Evolutionary conservation across 2,329 filamentous ascomycete genomes (phyloP).

Genomic region (Aspergillus carbonarius): DNA sequence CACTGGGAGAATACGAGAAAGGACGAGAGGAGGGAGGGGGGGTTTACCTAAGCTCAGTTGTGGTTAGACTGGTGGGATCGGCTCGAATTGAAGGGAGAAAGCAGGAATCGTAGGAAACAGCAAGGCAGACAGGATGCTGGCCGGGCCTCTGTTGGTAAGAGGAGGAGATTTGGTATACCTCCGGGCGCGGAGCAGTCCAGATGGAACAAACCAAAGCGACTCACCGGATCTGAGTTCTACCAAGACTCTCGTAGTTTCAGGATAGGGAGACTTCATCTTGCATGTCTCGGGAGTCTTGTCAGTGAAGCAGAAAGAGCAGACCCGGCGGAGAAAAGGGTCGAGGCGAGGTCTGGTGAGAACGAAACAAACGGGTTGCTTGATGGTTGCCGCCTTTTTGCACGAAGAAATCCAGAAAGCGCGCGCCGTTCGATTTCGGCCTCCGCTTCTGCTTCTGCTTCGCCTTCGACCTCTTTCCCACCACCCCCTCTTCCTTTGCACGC

Average conservation of each 20-base stretch:
- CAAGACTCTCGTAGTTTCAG: not conserved
- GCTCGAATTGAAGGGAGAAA: not conserved
- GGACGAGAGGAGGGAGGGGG: not conserved
- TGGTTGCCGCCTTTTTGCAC: not conserved
- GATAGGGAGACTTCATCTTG: not conserved
- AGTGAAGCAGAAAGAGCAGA: not conserved
- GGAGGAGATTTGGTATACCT: not conserved
- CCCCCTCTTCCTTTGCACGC: not conserved
- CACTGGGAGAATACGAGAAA: not conserved
- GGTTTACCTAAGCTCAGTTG: not conserved
- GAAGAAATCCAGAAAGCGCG: not conserved
- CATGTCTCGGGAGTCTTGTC: not conserved
- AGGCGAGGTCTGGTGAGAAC: not conserved
- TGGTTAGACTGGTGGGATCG: not conserved
- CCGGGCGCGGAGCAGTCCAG: not conserved
- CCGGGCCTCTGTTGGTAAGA: not conserved
- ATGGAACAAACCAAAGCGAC: not conserved
- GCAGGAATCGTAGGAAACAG: not conserved
- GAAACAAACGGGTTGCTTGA: not conserved
- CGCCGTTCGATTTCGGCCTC: not conserved
- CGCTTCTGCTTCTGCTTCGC: not conserved
- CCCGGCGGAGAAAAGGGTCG: not conserved
- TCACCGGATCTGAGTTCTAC: not conserved
- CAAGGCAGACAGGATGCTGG: not conserved
- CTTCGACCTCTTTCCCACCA: not conserved